Conservation (phyloP, 257 asterid species). For the Penstemon eatonii region DNA sequence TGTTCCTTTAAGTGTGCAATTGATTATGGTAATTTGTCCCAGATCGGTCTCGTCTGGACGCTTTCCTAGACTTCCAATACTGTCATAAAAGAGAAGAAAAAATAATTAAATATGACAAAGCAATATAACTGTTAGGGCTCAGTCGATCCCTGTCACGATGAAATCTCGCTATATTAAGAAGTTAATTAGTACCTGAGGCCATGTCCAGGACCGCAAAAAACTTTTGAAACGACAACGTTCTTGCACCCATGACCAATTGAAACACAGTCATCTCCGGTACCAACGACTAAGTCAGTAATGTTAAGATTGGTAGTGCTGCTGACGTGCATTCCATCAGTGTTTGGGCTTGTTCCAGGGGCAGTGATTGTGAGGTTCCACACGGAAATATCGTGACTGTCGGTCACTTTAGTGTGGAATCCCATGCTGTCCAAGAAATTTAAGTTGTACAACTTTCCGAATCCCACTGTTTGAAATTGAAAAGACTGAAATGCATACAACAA, state of each 20-base stretch:
- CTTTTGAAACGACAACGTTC: slow-evolving; percentile 28
- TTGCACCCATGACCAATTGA: slow-evolving; percentile 51
- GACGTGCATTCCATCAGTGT: slow-evolving; percentile 74
- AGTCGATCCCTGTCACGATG: too few relatives aligned
- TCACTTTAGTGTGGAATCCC: slow-evolving; percentile 66
- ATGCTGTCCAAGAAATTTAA: slow-evolving; percentile 48
- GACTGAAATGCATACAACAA: slow-evolving; percentile 30
- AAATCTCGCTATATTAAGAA: too few relatives aligned
- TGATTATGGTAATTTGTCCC: slow-evolving; percentile 35
- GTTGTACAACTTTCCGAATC: slow-evolving; percentile 27
- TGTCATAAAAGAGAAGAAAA: background rate
- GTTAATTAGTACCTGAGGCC: slow-evolving; percentile 45
- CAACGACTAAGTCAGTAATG: slow-evolving; percentile 43
- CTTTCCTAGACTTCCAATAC: slow-evolving; percentile 85
- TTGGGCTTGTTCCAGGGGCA: slow-evolving; percentile 75
- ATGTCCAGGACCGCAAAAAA: slow-evolving; percentile 65
- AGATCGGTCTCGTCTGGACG: slow-evolving; percentile 43
- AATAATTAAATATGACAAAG: background rate
- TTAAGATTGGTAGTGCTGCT: slow-evolving; percentile 39
- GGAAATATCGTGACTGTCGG: slow-evolving; percentile 34
- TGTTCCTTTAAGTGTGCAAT: slow-evolving; percentile 60
- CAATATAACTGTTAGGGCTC: background rate
- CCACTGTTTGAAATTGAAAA: slow-evolving; percentile 34
- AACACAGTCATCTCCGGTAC: slow-evolving; percentile 59
- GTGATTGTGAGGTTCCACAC: slow-evolving; percentile 39